phyloP scores from a whole-genome alignment of 2,329 filamentous ascomycete species.

The Trichoderma sp. region DNA sequence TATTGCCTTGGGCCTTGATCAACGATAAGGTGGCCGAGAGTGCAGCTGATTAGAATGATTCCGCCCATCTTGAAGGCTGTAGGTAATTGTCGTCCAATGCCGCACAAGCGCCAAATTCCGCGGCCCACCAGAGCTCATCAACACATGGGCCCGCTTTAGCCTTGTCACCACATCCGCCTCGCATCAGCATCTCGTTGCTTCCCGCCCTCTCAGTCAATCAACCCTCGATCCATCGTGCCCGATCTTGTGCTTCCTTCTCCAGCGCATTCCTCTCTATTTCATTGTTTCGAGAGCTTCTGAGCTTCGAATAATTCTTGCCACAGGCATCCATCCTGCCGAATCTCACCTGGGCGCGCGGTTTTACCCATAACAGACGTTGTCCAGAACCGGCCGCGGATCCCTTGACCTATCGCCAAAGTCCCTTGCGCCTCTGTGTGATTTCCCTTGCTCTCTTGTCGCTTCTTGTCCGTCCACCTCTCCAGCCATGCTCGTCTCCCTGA shows the following conservation, averaged over 20 bases:
- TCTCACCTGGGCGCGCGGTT: neutral
- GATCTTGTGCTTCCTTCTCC: neutral
- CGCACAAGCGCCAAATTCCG: neutral
- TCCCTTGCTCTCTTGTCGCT: neutral
- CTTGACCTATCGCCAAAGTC: neutral
- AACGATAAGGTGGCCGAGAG: too few species aligned
- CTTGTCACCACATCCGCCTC: conserved; percentile 21
- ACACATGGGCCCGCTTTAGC: conserved; percentile 13
- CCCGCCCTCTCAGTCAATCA: neutral
- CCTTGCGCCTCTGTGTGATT: neutral
- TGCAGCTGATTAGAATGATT: neutral
- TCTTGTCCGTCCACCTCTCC: neutral
- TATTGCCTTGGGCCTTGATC: too few species aligned
- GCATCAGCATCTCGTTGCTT: neutral
- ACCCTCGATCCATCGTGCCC: neutral
- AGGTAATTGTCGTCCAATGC: neutral
- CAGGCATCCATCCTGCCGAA: neutral
- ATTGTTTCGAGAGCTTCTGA: too few species aligned
- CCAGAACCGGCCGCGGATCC: neutral
- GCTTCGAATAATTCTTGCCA: neutral
- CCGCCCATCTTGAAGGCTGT: neutral
- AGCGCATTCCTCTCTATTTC: neutral
- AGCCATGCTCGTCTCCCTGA: conserved; percentile 91
- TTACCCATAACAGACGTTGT: too few species aligned
- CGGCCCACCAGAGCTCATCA: conserved; percentile 20